A percentile compares a stretch with the other conserved stretches of the same genome.
These are phyloP conservation scores for Cystobasidium sp. DNA, from an alignment of 1,284 basidiomycete genomes.

Conservation along the genomic window DNA sequence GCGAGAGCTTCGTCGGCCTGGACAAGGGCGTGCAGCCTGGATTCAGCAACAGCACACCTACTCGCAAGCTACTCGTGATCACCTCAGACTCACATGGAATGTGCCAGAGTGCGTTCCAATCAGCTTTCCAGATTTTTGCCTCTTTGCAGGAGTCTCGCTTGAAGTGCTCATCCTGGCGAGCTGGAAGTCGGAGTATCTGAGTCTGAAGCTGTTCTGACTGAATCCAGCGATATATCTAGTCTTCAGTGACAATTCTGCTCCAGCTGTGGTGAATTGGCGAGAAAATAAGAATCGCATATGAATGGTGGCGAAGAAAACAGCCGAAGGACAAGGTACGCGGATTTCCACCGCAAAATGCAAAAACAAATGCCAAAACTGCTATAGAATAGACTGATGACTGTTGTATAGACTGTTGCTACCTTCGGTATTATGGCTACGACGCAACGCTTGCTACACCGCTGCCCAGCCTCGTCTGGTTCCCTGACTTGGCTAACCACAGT, in stretches of 20 bases:
- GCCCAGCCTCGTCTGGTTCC: conserved; percentile 1
- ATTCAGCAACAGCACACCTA: neutral
- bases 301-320: no score
- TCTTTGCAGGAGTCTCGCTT: conserved; percentile 28
- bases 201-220: neutral
- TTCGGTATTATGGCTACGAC: neutral
- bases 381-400: neutral
- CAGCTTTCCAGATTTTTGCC: conserved; percentile 30
- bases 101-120: conserved; percentile 62
- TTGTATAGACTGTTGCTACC: neutral
- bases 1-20: conserved; percentile 96
- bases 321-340: no score
- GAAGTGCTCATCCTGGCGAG: conserved; percentile 13
- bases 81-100: conserved; percentile 73
- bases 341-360: no score
- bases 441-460: neutral
- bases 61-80: neutral
- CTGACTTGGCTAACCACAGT: neutral
- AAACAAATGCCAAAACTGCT: no score
- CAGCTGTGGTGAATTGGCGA: no score
- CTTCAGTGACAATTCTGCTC: no score
- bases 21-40: conserved; percentile 62
- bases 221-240: no score
- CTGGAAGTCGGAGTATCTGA: neutral
- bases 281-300: no score